Base-by-base conservation (phyloP, 805 yeast genomes). In the Nakazawaea peltata region DNA sequence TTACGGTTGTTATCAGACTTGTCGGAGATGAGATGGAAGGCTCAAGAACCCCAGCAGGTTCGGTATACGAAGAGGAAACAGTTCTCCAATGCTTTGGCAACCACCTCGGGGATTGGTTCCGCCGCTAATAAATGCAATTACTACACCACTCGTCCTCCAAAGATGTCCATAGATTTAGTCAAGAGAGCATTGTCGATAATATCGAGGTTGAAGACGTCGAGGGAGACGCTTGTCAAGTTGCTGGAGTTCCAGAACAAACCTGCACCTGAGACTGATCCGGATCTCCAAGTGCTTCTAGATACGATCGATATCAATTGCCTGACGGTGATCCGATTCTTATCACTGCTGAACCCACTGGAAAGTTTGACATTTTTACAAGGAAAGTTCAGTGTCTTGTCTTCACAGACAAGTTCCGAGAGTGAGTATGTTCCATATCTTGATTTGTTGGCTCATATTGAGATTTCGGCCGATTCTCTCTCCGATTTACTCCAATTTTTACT, bases 281-380 rank as follows among this genome's bases (percentile, higher is more conserved):
- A 28, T 44, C 16, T 48, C 36, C 26, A 45, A 30, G 27, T 45
- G 4, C 33, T 59, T 2, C 44, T 62, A 14, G 52, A 49, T 5
- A 47, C 44, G 19, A 57, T 70, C 11, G 72, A 69, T 43, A 23
- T 41, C 2, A 52, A 53, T 26, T 53, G 68, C 31, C 68, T 63
- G 13, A 51, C 61, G 19, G 51, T 75, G 5, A 44, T 69, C 14
- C 51, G 65, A 26, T 74, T 58, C 47, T 30, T 72, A 7, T 70
- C 78, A 1, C 71, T 77, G 12, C 56, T 77, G 3, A 72, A 74
- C 45, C 65, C 71, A 21, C 34, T 40, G 0, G 72, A 68, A 32
- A 67, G 57, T 39, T 61, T 56, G 19, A 51, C 56, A 8, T 67
- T 60, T 47, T 36, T 56, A 33, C 51, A 48, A 3, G 34, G 41